Conservation (phyloP, 1,139 yeast genomes). For the Eremothecium sinecaudum region DNA sequence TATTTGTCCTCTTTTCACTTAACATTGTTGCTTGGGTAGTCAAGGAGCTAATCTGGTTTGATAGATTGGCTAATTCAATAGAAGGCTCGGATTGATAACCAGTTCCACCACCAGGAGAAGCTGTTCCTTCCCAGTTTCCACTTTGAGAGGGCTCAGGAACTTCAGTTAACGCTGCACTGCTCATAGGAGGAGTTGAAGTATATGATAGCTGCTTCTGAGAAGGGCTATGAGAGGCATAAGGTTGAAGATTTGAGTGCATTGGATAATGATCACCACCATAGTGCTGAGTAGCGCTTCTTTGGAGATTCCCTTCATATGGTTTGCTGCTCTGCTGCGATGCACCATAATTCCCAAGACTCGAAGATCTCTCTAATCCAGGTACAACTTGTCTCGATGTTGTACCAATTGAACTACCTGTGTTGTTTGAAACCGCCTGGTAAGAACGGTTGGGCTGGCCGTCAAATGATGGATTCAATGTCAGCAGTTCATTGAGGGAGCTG, state of each 20-base stretch:
- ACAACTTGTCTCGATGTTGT: not conserved
- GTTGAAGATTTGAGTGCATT: not conserved
- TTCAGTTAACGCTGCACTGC: constrained; percentile 27
- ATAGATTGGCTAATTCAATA: constrained; percentile 76
- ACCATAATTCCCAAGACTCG: not conserved
- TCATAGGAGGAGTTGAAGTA: constrained; percentile 20
- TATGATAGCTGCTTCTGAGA: constrained; percentile 14
- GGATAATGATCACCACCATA: not conserved
- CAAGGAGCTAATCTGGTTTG: constrained; percentile 75
- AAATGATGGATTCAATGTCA: constrained; percentile 47
- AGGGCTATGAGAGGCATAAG: constrained; percentile 12
- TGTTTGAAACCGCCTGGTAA: constrained; percentile 12
- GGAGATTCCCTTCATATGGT: not conserved
- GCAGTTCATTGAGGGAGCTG: constrained; percentile 57
- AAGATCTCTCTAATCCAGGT: not conserved
- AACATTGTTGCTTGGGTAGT: constrained; percentile 64
- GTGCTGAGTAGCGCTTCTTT: not conserved
- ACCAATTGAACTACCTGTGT: constrained; percentile 25
- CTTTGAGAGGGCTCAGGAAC: constrained; percentile 7
- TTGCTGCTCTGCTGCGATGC: not conserved
- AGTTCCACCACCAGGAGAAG: constrained; percentile 51
- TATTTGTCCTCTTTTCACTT: constrained; percentile 60
- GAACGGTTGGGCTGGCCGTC: constrained; percentile 20
- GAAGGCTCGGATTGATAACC: constrained; percentile 69
- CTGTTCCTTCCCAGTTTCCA: constrained; percentile 39